Evolutionary conservation across 495 filamentous ascomycete genomes (phyloP).

Genomic region (Hypoxylon rickii): DNA sequence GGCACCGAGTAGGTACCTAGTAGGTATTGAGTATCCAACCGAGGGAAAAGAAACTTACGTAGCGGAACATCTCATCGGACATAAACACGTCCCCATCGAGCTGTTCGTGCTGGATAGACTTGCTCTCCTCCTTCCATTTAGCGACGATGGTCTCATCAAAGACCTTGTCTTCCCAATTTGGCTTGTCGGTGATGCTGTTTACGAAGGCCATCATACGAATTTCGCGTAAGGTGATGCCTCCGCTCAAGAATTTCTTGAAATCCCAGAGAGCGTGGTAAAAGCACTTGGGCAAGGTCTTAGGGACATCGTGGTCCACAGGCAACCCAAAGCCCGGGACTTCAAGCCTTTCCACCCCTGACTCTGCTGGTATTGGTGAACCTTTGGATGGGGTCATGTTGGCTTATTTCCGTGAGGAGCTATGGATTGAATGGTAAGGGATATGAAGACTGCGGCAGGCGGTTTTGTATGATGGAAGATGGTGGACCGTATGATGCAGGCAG

Average conservation of each 20-base stretch:
- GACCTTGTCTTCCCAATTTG: slow-evolving; percentile 59
- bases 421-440: no score
- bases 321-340: no score
- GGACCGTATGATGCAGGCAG: no score
- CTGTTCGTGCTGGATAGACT: slow-evolving; percentile 1
- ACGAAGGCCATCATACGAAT: slow-evolving; percentile 39
- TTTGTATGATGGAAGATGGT: no score
- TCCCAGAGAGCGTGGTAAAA: neutral
- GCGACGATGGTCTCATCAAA: slow-evolving; percentile 51
- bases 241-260: neutral
- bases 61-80: slow-evolving; percentile 54
- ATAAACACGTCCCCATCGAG: slow-evolving; percentile 41
- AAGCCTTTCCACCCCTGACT: no score
- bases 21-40: no score
- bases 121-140: slow-evolving; percentile 39
- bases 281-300: neutral
- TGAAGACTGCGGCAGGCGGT: no score
- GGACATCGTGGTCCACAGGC: neutral
- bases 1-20: no score
- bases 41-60: slow-evolving; percentile 45
- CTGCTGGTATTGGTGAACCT: no score
- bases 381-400: no score
- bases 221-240: neutral
- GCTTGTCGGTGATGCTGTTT: slow-evolving; percentile 46
- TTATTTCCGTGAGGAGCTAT: no score